Evolutionary conservation across 2,329 filamentous ascomycete genomes (phyloP), one percentile per base, ranked within the genome.

Genomic region (Helotiales sp.): DNA sequence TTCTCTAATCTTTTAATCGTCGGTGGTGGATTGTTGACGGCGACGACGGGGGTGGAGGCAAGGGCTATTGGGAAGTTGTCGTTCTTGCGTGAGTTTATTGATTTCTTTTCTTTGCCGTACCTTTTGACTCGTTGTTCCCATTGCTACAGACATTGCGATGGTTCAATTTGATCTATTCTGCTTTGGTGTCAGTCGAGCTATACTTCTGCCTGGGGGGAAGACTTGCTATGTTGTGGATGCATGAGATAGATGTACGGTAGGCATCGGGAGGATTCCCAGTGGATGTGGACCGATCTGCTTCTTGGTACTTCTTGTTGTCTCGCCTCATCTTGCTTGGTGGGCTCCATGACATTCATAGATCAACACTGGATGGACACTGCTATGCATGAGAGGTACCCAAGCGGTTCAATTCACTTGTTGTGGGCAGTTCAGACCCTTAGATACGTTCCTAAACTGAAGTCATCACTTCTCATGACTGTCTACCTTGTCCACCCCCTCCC

Each of bases 1-100:
- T 37, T 65, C 63, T 40, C 57, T 61, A 66, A 63, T 65, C 40
- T 67, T 66, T 67, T 72, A 64, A 67, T 71, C 55, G 54, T 67
- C 34, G 52, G 63, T 50, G 65, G 60, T 55, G 66, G 22, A 11
- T 30, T 70, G 40, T 47, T 61, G 67, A 52, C 61, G 24, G 70
- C 70, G 43, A 64, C 54, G 52, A 37, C 50, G 7, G 49, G 49
- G 17, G 49, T 43, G 13, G 61, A 63, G 13, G 65, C 67, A 11
- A 66, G 69, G 50, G 64, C 69, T 17, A 68, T 71, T 64, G 65
- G 50, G 32, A 63, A 62, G 52, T 2, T 43, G 34, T 43, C 47
- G 15, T 57, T 64, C 20, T 60, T 63, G 50, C 59, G 65, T 70
- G 66, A 67, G 66, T 66, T 15, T n/a, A n/a, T 45, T 17, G 3